Evolutionary conservation across 1,139 yeast genomes (phyloP).

Genomic region (Yamadazyma triangularis): DNA sequence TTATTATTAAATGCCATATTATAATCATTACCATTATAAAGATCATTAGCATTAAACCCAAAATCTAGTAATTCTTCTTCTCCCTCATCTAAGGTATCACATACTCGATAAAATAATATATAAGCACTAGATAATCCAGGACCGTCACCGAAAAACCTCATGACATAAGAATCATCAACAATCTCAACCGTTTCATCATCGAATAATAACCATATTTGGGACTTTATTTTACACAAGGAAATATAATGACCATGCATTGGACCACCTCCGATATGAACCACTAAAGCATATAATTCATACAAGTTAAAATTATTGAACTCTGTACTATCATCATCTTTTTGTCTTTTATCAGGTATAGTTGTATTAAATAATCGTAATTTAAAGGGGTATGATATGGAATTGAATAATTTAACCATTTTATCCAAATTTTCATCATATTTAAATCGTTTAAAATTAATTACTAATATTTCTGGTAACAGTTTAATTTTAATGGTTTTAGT

Average conservation of each 20-base stretch:
- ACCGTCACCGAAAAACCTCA: constrained; percentile 84
- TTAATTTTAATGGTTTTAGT: constrained; percentile 85
- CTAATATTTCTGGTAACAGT: constrained; percentile 70
- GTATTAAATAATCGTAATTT: constrained; percentile 72
- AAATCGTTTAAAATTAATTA: constrained; percentile 85
- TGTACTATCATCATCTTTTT: constrained; percentile 6
- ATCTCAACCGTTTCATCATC: constrained; percentile 95
- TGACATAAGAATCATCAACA: constrained; percentile 78
- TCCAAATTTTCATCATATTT: constrained; percentile 83
- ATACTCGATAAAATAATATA: constrained; percentile 63
- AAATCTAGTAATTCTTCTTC: constrained; percentile 24
- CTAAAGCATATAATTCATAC: constrained; percentile 80
- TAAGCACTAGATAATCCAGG: constrained; percentile 91
- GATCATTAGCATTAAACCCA: constrained; percentile 31
- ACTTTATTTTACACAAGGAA: constrained; percentile 73
- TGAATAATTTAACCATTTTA: constrained; percentile 80
- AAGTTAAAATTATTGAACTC: constrained; percentile 35
- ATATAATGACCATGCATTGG: constrained; percentile 98
- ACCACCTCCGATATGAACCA: constrained; percentile 95
- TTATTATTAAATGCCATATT: background rate
- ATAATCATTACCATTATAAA: constrained; percentile 27
- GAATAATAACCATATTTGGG: constrained; percentile 83
- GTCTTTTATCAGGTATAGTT: constrained; percentile 35
- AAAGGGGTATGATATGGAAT: constrained; percentile 78
- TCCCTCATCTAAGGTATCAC: constrained; percentile 18